Base-by-base conservation (phyloP, 2,329 filamentous ascomycete genomes). In the Colletotrichum orchidophilum region DNA sequence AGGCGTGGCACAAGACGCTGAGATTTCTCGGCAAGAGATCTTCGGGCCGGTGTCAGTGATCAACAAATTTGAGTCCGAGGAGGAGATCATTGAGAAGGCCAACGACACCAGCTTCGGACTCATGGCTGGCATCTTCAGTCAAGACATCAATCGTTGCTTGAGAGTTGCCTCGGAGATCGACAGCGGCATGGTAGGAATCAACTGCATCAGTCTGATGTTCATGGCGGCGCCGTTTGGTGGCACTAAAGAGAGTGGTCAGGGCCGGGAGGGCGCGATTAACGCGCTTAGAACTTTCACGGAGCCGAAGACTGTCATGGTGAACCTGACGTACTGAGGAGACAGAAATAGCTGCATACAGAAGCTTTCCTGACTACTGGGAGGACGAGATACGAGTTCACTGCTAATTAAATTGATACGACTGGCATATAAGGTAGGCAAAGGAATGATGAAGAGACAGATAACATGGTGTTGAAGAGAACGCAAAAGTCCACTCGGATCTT, bases 171-270 rank as follows among this genome's bases (percentile, higher is more conserved):
- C 84, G 3, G 82, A 84, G 57, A 83, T 94, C 55, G 90, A 93
- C 78, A 87, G 89, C 13, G 92, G 92, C 33, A 92, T 92, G 87
- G 91, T 93, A 3, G 92, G 91, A 83, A 88, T 93, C 77, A 93
- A 93, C 74, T 81, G 80, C 55, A 77, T 83, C 58, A 81, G 78
- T 66, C 73, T 81, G 21, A 76, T 79, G 66, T 82, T 83, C 66
- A 74, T 83, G 50, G 78, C 68, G 5, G 79, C 81, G 3, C 86
- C 87, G 0, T 88, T 88, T 74, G 86, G 86, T 33, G 86, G 87
- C 8, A 81, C 74, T 61, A 88, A 88, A 80, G 80, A 85, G 76
- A 84, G 81, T 68, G 87, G 87, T 0, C 72, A 84, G 18, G 86
- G 87, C 2, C 77, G 85, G 3, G 87, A 88, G 77, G 83, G 83